phyloP scores from a whole-genome alignment of 345 rosid genomes.

The Murraya paniculata region DNA sequence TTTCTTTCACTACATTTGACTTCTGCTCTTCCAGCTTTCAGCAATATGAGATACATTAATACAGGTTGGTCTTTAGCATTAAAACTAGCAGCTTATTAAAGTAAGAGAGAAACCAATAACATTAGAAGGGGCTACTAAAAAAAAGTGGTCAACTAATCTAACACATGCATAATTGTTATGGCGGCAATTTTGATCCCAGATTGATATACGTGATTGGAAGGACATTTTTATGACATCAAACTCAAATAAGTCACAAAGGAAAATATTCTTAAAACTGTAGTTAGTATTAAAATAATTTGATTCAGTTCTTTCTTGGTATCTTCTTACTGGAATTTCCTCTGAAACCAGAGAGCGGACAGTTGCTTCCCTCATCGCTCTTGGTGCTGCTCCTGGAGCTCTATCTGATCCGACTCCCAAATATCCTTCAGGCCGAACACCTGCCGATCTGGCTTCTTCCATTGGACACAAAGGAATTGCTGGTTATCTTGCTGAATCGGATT shows the following conservation, averaged over 20 bases:
- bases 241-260: background rate
- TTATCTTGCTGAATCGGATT: conserved; percentile 79
- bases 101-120: background rate
- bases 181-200: background rate
- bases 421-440: conserved; percentile 70
- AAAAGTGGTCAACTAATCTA: background rate
- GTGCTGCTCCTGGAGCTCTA: conserved; percentile 76
- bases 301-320: background rate
- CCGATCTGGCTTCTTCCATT: conserved; percentile 66
- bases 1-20: background rate
- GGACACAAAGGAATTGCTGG: conserved; percentile 96
- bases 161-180: background rate
- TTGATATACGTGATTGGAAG: background rate
- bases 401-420: conserved; percentile 75
- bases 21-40: background rate
- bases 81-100: background rate
- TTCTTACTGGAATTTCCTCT: conserved; percentile 17
- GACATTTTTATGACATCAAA: background rate
- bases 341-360: conserved; percentile 68
- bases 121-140: background rate
- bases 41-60: background rate
- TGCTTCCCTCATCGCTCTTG: conserved; percentile 73
- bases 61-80: background rate
- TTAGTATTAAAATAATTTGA: background rate
- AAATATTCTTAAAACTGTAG: background rate